Evolutionary conservation across 768 basidiomycete genomes (phyloP).

Genomic region (Phanerochaete carnosa): DNA sequence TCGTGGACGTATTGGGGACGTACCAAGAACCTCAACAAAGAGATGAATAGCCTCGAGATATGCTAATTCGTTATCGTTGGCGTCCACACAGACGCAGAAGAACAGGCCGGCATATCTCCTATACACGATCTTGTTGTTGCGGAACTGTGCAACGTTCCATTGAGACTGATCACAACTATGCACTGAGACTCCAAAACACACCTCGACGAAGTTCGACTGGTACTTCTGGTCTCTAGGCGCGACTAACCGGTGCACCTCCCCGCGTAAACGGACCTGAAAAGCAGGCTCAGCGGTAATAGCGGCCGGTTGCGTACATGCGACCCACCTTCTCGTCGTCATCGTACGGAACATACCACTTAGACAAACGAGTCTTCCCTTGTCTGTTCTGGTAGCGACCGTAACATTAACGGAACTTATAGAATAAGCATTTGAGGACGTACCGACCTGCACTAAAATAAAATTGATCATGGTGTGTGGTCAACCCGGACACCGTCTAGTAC

Average conservation of each 20-base stretch:
- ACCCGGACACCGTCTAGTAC: not conserved
- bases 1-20: conserved; percentile 24
- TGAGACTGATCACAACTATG: not conserved
- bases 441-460: conserved; percentile 94
- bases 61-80: conserved; percentile 96
- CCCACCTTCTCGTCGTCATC: conserved; percentile 97
- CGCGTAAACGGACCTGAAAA: conserved; percentile 83
- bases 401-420: not conserved
- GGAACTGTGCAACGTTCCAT: conserved; percentile 57
- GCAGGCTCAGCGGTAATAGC: not conserved
- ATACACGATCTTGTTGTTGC: conserved; percentile 97
- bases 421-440: conserved; percentile 14
- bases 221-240: conserved; percentile 98
- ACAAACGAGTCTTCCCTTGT: conserved; percentile 95
- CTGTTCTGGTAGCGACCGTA: conserved; percentile 62
- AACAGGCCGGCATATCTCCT: conserved; percentile 96
- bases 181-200: conserved; percentile 32
- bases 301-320: not conserved
- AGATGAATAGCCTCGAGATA: conserved; percentile 98
- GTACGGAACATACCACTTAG: conserved; percentile 99
- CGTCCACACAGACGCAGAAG: conserved; percentile 97
- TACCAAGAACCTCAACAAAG: conserved; percentile 96
- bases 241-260: conserved; percentile 94
- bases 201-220: conserved; percentile 99
- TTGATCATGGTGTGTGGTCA: conserved; percentile 68